Base-by-base conservation (phyloP, 495 filamentous ascomycete genomes). In the Penicillium pulvis region DNA sequence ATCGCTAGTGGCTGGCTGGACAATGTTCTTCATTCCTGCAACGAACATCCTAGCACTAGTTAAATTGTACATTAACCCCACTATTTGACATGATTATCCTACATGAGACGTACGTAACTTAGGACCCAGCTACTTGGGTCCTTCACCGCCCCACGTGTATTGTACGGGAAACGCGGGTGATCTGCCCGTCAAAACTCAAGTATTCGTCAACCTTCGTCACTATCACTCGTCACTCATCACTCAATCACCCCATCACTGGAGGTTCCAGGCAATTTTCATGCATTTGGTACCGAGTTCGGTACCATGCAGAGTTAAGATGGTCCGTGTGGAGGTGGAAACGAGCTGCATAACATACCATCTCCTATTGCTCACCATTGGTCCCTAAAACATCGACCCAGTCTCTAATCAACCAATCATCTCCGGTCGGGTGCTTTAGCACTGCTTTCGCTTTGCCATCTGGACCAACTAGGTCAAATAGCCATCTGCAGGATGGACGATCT, bases 401-500 rank as follows among this genome's bases (percentile, higher is more conserved):
- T 26, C 43, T 42, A 57, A 56, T 43, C 44, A 46, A 36, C 66
- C 63, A 71, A 64, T 69, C 58, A 68, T 16, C 11, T 16, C 14
- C 23, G 6, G 9, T 12, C 51, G 57, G 57, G 55, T 55, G 28
- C 61, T 51, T 61, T 61, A 54, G 12, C 52, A 50, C 28, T 20
- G 12, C 23, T 31, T 61, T 16, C 51, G 14, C 51, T 58, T 59
- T 47, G 46, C 55, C 56, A 68, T 62, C 52, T 58, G 30, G 44
- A 44, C 61, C 65, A 67, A 55, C 55, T 69, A 69, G 48, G 33
- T 58, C 62, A 66, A 56, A 53, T 68, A 68, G 68, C 54, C 39
- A 61, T 35, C 66, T 69, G 66, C 63, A 57, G 57, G 42, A 62
- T 62, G 55, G 68, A 59, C 66, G 68, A 71, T 71, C 66, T 57